phyloP scores from a whole-genome alignment of 768 basidiomycete genomes.

The Flagelloscypha sp. region DNA sequence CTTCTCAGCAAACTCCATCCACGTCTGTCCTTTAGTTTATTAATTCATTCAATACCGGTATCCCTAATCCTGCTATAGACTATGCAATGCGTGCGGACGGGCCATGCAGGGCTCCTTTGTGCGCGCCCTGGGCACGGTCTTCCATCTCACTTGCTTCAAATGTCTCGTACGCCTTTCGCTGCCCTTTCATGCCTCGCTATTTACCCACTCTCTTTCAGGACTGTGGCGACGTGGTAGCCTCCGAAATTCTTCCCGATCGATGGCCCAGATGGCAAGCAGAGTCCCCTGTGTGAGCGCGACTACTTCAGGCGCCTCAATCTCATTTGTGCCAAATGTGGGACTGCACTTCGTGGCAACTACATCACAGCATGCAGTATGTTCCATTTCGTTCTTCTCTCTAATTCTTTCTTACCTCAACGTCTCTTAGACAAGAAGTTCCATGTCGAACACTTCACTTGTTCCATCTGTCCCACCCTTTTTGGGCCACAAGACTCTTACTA shows the following conservation, averaged over 20 bases:
- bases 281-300: constrained; percentile 96
- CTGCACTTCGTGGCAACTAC: constrained; percentile 92
- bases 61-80: constrained; percentile 26
- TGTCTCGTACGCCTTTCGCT: constrained; percentile 66
- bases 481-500: constrained; percentile 99
- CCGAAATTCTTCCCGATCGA: constrained; percentile 99
- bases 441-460: constrained; percentile 99
- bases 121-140: constrained; percentile 86
- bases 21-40: constrained; percentile 42
- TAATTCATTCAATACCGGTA: constrained; percentile 6
- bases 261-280: constrained; percentile 78
- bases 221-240: constrained; percentile 92
- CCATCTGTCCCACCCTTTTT: constrained; percentile 90
- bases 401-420: constrained; percentile 4
- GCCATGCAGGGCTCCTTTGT: constrained; percentile 95
- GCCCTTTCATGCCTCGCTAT: constrained; percentile 7
- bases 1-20: constrained; percentile 37
- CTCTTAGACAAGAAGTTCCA: constrained; percentile 91
- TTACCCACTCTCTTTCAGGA: constrained; percentile 46
- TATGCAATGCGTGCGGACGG: constrained; percentile 71
- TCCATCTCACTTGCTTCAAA: constrained; percentile 96
- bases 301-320: constrained; percentile 94
- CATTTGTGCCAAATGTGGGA: constrained; percentile 93
- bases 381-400: constrained; percentile 5
- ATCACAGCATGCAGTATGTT: constrained; percentile 96